These are phyloP conservation scores for Trichoderma simmonsii DNA, from an alignment of 2,329 filamentous ascomycete genomes.

Conservation along the genomic window DNA sequence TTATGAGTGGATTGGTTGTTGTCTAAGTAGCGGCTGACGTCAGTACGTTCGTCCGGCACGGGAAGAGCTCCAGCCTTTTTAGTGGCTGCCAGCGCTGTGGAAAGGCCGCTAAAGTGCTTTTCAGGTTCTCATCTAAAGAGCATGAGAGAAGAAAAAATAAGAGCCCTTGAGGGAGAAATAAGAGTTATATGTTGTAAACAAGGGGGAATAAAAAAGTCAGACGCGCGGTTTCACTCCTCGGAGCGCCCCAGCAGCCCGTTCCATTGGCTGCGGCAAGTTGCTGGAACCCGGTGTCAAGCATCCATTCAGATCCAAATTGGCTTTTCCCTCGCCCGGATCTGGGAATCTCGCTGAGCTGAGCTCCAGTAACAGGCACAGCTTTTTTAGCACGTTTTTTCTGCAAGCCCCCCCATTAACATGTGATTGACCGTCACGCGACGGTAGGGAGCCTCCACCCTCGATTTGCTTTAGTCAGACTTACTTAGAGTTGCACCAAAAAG, in stretches of 20 bases:
- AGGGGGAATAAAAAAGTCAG: neutral
- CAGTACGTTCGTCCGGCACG: neutral
- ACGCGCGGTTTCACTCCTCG: neutral
- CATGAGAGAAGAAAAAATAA: neutral
- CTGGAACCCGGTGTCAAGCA: conserved; percentile 2
- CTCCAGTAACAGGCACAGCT: neutral
- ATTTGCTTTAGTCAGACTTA: neutral
- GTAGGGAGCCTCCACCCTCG: neutral
- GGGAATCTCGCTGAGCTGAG: neutral
- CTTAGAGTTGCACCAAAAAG: neutral
- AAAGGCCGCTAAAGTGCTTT: neutral
- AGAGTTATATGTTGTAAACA: neutral
- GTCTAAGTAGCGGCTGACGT: conserved; percentile 8
- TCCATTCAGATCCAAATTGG: neutral
- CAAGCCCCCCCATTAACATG: conserved; percentile 4
- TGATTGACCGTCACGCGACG: conserved; percentile 17
- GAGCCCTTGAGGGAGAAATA: neutral
- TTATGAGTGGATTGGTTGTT: neutral
- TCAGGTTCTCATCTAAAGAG: neutral
- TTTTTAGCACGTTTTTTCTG: neutral
- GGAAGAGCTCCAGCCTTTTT: conserved; percentile 5
- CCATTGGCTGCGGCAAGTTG: conserved; percentile 8
- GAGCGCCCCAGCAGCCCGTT: neutral
- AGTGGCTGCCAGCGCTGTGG: conserved; percentile 3
- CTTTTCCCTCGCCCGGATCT: neutral